Conservation (phyloP, 1,284 basidiomycete species). For the Malassezia psittaci region DNA sequence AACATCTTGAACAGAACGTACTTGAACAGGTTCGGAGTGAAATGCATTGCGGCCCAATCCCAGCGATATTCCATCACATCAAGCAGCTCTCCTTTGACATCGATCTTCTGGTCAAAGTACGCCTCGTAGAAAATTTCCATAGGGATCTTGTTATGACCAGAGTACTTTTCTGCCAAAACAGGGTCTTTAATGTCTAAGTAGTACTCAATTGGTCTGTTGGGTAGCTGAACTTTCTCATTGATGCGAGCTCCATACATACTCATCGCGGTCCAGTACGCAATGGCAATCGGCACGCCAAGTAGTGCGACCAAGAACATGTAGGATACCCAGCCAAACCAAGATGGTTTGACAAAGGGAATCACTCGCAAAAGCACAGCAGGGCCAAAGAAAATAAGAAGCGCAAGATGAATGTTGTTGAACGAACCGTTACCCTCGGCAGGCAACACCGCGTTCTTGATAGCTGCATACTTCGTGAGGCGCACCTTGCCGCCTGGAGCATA, state of each 20-base stretch:
- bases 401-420: slow-evolving; percentile 58
- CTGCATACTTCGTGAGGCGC: slow-evolving; percentile 41
- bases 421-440: slow-evolving; percentile 48
- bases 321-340: slow-evolving; percentile 41
- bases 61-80: slow-evolving; percentile 87
- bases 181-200: slow-evolving; percentile 85
- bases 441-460: slow-evolving; percentile 41
- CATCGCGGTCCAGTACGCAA: slow-evolving; percentile 83
- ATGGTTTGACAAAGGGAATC: slow-evolving; percentile 42
- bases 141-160: slow-evolving; percentile 74
- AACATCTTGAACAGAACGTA: slow-evolving; percentile 80
- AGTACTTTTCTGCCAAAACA: slow-evolving; percentile 67
- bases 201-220: slow-evolving; percentile 62
- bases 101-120: slow-evolving; percentile 91
- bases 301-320: slow-evolving; percentile 57
- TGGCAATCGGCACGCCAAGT: slow-evolving; percentile 64
- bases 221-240: slow-evolving; percentile 78
- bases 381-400: slow-evolving; percentile 52
- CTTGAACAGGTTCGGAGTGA: slow-evolving; percentile 77
- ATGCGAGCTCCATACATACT: slow-evolving; percentile 70
- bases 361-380: slow-evolving; percentile 42
- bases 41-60: slow-evolving; percentile 83
- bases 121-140: slow-evolving; percentile 97
- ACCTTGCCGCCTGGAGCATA: slow-evolving; percentile 45
- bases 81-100: slow-evolving; percentile 88